These are phyloP conservation scores for Lepidopterella palustris DNA, from an alignment of 495 filamentous ascomycete species.

Conservation along the genomic window DNA sequence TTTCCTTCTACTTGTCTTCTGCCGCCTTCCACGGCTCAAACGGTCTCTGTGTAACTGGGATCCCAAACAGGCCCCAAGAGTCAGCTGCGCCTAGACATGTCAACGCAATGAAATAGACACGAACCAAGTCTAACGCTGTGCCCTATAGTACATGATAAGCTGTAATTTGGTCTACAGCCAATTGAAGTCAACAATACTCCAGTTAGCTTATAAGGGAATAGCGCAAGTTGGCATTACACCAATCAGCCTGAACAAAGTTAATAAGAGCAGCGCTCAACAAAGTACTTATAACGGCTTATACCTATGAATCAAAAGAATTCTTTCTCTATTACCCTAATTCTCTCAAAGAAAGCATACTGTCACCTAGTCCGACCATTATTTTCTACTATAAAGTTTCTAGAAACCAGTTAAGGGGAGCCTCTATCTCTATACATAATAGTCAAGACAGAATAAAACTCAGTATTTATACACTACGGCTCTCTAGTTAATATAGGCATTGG, in stretches of 20 bases:
- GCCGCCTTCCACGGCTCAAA: constrained; percentile 5
- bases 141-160: constrained; percentile 9
- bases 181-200: constrained; percentile 12
- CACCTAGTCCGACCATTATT: constrained; percentile 6
- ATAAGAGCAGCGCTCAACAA: constrained; percentile 8
- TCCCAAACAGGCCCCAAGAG: constrained; percentile 9
- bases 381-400: constrained; percentile 13
- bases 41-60: constrained; percentile 7
- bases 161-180: constrained; percentile 8
- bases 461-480: constrained; percentile 9
- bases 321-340: constrained; percentile 12
- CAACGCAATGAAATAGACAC: constrained; percentile 7
- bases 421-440: constrained; percentile 10
- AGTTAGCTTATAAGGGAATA: constrained; percentile 9
- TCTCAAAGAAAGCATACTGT: constrained; percentile 11
- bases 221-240: constrained; percentile 11
- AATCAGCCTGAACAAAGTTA: too few relatives aligned
- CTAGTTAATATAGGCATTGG: constrained; percentile 8
- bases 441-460: constrained; percentile 8
- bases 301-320: constrained; percentile 12
- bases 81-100: constrained; percentile 3
- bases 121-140: constrained; percentile 4
- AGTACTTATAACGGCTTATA: constrained; percentile 12
- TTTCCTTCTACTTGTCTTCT: constrained; percentile 10
- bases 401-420: constrained; percentile 13